Base-by-base conservation (phyloP, 176 grass and related monocot genomes). In the Puya raimondii region DNA sequence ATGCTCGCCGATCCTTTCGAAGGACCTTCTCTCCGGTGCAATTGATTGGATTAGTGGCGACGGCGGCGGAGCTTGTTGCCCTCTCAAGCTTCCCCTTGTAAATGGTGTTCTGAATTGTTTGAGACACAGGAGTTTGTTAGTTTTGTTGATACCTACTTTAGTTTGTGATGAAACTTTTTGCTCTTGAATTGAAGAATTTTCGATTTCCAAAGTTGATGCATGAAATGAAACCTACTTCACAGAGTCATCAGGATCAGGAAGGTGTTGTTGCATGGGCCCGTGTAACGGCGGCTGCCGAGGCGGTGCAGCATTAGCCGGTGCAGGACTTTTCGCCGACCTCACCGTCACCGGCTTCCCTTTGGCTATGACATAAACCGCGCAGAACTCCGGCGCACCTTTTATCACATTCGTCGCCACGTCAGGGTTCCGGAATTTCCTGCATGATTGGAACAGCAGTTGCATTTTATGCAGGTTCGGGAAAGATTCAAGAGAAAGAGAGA, bases 351-450 rank as follows among this genome's bases (percentile, higher is more conserved):
- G 74, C 79, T 82, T 90, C 66, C 82, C 84, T 77, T 88, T 92
- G 15, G 81, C 80, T 15, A 97, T 67, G 1, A 90, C 82, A 77
- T 88, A 92, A 70, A 97, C 86, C 61, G 86, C 81, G 72, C 94
- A 97, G 75, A 86, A 97, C 70, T 97, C 94, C 11, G 84, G 84
- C 16, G 82, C 77, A 10, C 61, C 65, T 71, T 92, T 91, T 59
- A 81, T 82, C 64, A 97, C 27, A 48, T 33, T 83, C 12, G 89
- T 85, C 27, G 89, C 81, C 79, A 97, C 86, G 76, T 92, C 93
- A 51, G 84, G 50, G 73, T 88, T 89, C 80, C 83, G 84, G 73
- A 89, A 92, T 66, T 92, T 97, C 89, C 91, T 87, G 86, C 20
- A 81, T 10, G 33, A 61, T 22, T 18, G 17, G 21, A 61, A 61